phyloP scores from a whole-genome alignment of 768 basidiomycete genomes.

The Auriculariales sp. region DNA sequence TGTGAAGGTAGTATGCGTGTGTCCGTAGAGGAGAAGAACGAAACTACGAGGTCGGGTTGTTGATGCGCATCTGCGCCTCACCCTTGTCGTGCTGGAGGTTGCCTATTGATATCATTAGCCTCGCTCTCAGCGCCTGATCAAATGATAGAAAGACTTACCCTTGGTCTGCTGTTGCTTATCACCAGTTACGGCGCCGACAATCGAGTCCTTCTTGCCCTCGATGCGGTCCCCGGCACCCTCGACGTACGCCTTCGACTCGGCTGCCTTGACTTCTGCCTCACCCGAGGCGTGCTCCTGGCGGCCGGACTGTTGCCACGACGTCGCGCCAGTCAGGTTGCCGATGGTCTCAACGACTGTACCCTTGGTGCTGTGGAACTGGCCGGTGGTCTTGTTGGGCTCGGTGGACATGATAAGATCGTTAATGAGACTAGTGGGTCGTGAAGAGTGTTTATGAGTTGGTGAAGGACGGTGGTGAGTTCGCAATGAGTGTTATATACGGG shows the following conservation, averaged over 20 bases:
- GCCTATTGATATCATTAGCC: not conserved
- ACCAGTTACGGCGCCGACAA: conserved; percentile 40
- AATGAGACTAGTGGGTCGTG: too few species aligned
- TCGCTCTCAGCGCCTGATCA: not conserved
- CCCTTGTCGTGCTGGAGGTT: not conserved
- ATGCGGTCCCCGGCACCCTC: conserved; percentile 32
- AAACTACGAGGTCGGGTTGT: not conserved
- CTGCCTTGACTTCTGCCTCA: conserved; percentile 29
- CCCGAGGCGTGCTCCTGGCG: conserved; percentile 36
- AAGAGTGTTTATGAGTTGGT: too few species aligned
- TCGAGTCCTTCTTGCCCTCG: conserved; percentile 35
- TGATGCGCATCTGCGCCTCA: not conserved
- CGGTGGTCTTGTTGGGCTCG: conserved; percentile 15
- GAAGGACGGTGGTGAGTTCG: too few species aligned
- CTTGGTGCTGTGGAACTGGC: conserved; percentile 25
- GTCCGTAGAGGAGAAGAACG: too few species aligned
- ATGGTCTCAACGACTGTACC: conserved; percentile 22
- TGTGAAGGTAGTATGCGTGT: too few species aligned
- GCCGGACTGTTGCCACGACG: conserved; percentile 29
- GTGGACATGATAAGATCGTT: too few species aligned
- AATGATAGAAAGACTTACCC: conserved; percentile 19
- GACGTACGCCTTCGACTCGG: conserved; percentile 32
- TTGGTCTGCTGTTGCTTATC: conserved; percentile 33
- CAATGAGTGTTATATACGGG: too few species aligned
- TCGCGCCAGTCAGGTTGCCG: conserved; percentile 29